Evolutionary conservation across 495 filamentous ascomycete genomes (phyloP).

Genomic region (Hypoxylon fragiforme): DNA sequence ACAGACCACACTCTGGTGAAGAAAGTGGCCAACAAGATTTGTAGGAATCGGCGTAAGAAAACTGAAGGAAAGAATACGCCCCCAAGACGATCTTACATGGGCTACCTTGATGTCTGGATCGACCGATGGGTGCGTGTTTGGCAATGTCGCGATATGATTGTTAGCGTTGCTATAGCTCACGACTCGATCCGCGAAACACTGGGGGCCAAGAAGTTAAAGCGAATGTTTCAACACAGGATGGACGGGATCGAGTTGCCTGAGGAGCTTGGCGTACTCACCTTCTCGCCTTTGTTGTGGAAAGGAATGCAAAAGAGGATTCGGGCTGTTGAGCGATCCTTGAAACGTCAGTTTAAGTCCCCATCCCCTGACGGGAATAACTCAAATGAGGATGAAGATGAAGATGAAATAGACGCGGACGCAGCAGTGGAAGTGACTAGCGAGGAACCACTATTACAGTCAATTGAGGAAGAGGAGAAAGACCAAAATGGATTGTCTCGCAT

Average conservation of each 20-base stretch:
- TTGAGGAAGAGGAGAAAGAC: slow-evolving; percentile 4
- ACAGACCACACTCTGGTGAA: slow-evolving; percentile 8
- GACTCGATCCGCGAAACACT: slow-evolving; percentile 13
- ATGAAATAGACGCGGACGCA: neutral
- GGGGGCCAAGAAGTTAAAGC: slow-evolving; percentile 18
- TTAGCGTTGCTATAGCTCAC: slow-evolving; percentile 8
- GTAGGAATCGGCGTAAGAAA: slow-evolving; percentile 15
- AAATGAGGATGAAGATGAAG: slow-evolving; percentile 7
- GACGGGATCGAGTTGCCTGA: slow-evolving; percentile 10
- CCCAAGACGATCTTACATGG: slow-evolving; percentile 4
- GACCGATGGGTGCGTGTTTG: slow-evolving; percentile 22
- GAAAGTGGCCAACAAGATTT: slow-evolving; percentile 8
- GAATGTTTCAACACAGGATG: slow-evolving; percentile 17
- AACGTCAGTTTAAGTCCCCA: neutral
- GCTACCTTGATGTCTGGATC: slow-evolving; percentile 16
- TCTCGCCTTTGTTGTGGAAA: slow-evolving; percentile 18
- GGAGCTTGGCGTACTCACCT: slow-evolving; percentile 8
- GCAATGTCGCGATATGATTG: slow-evolving; percentile 12
- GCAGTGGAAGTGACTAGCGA: neutral
- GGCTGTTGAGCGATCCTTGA: slow-evolving; percentile 8
- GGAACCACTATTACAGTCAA: slow-evolving; percentile 5
- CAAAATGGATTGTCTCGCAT: neutral
- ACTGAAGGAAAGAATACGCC: slow-evolving; percentile 10
- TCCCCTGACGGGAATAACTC: slow-evolving; percentile 11
- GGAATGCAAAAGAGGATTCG: slow-evolving; percentile 13